Evolutionary conservation across 495 filamentous ascomycete genomes (phyloP).

Genomic region (Trichoderma orchidacearum): DNA sequence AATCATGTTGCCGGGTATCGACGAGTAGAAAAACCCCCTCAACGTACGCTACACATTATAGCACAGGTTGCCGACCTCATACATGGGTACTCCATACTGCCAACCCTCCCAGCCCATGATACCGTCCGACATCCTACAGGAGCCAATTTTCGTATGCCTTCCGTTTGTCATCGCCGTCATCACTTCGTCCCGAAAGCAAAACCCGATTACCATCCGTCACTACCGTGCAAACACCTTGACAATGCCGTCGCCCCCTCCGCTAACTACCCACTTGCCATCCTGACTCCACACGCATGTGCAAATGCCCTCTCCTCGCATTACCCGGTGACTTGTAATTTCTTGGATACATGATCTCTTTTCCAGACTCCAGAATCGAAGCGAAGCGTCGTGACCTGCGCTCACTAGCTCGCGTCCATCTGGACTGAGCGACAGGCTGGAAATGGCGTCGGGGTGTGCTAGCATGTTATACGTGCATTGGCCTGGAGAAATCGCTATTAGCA

Average conservation of each 20-base stretch:
- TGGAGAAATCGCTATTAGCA: constrained; percentile 33
- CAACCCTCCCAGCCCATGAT: background rate
- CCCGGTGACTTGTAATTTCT: constrained; percentile 78
- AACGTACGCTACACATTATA: background rate
- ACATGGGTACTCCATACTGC: background rate
- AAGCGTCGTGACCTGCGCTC: constrained; percentile 89
- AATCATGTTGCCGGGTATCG: constrained; percentile 1
- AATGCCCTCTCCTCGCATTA: constrained; percentile 91
- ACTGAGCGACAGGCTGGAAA: constrained; percentile 77
- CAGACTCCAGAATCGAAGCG: constrained; percentile 91
- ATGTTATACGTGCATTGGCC: constrained; percentile 99
- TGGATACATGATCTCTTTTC: constrained; percentile 90
- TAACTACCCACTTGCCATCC: constrained; percentile 88
- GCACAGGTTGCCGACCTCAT: background rate
- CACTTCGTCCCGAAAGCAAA: background rate
- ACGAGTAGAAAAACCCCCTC: background rate
- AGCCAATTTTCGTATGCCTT: background rate
- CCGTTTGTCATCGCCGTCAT: background rate
- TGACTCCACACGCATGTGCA: constrained; percentile 88
- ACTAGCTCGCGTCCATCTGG: constrained; percentile 91
- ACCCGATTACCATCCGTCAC: background rate
- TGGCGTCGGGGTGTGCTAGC: constrained; percentile 87
- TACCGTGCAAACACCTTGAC: constrained; percentile 79
- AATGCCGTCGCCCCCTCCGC: constrained; percentile 88
- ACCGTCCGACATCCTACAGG: background rate